Evolutionary conservation across 2,329 filamentous ascomycete genomes (phyloP), one percentile per base, ranked within the genome.

Genomic region (Fusarium annulatum): DNA sequence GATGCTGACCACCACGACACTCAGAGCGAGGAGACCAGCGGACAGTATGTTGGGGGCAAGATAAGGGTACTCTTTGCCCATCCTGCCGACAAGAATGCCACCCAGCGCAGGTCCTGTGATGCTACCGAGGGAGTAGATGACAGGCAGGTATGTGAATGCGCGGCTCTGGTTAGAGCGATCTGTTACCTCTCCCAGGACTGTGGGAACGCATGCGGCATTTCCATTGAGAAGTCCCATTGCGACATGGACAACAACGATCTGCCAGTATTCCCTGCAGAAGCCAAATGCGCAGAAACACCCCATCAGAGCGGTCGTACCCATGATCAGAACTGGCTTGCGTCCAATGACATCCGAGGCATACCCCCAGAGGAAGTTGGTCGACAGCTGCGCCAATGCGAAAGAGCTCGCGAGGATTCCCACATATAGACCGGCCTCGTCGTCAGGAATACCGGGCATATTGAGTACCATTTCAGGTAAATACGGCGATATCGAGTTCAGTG

Each of bases 41-140:
- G 92, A 91, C 28, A 96, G 85, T 1, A 98, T 79, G 76, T 98
- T 99, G 0, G 96, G 96, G 2, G 90, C 88, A 8, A 98, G 86
- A 77, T 97, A 99, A 0, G 96, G 96, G 80, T 94, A 96, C 3
- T 86, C 85, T 53, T 89, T 88, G 4, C 82, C 80, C 34, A 89
- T 80, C 52, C 86, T 87, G 49, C 91, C 89, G 0, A 97, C 93
- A 61, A 98, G 83, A 45, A 98, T 81, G 0, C 96, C 96, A 19
- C 96, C 96, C n/a, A 98, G 84, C 3, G 97, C 91, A 1, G 96
- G 96, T 0, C 96, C 96, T 0, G 95, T 96, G 69, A 99, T 97
- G 48, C 94, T 94, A 23, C 96, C 96, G 39, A 99, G 86, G 8
- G 96, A 96, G 82, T 99, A 99, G n/a, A 98, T 92, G 43, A 98